phyloP scores from a whole-genome alignment of 2,329 filamentous ascomycete genomes.

The Aspergillus quadrilineatus region DNA sequence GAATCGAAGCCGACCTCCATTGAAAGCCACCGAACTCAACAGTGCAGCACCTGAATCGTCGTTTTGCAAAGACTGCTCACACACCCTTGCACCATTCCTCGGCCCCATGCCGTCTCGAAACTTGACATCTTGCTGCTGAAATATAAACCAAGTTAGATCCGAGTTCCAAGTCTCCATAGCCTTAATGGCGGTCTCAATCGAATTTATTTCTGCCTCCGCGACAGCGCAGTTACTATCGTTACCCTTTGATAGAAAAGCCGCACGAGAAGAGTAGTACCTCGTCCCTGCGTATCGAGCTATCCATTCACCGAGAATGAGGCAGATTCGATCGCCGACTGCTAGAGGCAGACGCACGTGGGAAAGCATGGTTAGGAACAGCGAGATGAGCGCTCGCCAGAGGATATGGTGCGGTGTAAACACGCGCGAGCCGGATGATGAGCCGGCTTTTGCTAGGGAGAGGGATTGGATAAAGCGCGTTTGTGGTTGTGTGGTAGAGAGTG shows the following conservation, averaged over 20 bases:
- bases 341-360: slow-evolving; percentile 40
- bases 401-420: slow-evolving; percentile 41
- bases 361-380: slow-evolving; percentile 42
- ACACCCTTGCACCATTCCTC: slow-evolving; percentile 1
- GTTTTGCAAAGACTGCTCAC: background rate
- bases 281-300: slow-evolving; percentile 36
- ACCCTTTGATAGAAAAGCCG: background rate
- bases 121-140: slow-evolving; percentile 24
- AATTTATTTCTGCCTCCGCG: slow-evolving; percentile 16
- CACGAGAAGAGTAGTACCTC: slow-evolving; percentile 30
- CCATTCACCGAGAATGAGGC: slow-evolving; percentile 39
- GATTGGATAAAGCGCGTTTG: slow-evolving; percentile 21
- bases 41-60: background rate
- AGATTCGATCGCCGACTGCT: slow-evolving; percentile 43
- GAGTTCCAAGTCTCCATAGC: slow-evolving; percentile 45
- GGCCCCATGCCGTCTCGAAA: slow-evolving; percentile 18
- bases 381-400: slow-evolving; percentile 39
- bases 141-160: slow-evolving; percentile 45
- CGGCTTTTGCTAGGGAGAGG: slow-evolving; percentile 19
- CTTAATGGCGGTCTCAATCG: slow-evolving; percentile 32
- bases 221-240: background rate
- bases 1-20: slow-evolving; percentile 6
- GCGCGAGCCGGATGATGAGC: slow-evolving; percentile 23
- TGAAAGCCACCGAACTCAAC: background rate
- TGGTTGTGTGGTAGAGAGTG: slow-evolving; percentile 13